Evolutionary conservation across 805 yeast genomes (phyloP).

Genomic region (Candida xiaguanensis): DNA sequence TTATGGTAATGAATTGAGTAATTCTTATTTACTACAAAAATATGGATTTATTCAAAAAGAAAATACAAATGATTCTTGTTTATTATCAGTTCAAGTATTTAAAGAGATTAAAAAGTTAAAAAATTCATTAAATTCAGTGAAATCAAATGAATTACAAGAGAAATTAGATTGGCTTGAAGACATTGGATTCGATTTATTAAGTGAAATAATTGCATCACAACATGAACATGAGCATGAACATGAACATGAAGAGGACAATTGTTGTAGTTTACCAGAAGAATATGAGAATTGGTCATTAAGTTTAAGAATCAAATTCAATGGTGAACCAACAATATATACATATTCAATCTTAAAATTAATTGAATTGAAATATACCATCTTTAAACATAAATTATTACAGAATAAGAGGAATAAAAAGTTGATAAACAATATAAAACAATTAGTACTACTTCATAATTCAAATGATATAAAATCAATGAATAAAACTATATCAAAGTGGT

Average conservation of each 20-base stretch:
- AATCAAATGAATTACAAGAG: conserved; percentile 27
- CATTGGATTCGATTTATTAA: conserved; percentile 38
- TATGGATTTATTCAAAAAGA: conserved; percentile 65
- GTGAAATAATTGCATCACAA: conserved; percentile 12
- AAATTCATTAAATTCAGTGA: conserved; percentile 20
- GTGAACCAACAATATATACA: conserved; percentile 43
- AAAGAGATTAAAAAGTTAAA: conserved; percentile 23
- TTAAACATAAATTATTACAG: conserved; percentile 19
- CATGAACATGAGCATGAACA: conserved; percentile 11
- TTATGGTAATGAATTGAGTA: conserved; percentile 68
- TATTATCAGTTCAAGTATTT: conserved; percentile 51
- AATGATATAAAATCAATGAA: conserved; percentile 8
- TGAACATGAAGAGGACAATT: conserved; percentile 12
- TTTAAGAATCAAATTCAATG: conserved; percentile 35
- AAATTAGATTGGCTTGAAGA: conserved; percentile 49
- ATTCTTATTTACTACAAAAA: conserved; percentile 61
- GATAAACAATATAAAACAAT: conserved; percentile 15
- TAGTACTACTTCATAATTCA: conserved; percentile 15
- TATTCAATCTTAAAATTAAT: conserved; percentile 32
- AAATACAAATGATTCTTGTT: conserved; percentile 49
- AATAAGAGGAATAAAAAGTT: conserved; percentile 18
- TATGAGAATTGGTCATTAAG: conserved; percentile 43
- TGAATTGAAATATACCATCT: conserved; percentile 24
- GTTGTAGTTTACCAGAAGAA: conserved; percentile 15
- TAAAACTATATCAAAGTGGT: conserved; percentile 22